These are phyloP conservation scores for Ophiocordyceps sinensis DNA, from an alignment of 2,329 filamentous ascomycete genomes.

Conservation along the genomic window DNA sequence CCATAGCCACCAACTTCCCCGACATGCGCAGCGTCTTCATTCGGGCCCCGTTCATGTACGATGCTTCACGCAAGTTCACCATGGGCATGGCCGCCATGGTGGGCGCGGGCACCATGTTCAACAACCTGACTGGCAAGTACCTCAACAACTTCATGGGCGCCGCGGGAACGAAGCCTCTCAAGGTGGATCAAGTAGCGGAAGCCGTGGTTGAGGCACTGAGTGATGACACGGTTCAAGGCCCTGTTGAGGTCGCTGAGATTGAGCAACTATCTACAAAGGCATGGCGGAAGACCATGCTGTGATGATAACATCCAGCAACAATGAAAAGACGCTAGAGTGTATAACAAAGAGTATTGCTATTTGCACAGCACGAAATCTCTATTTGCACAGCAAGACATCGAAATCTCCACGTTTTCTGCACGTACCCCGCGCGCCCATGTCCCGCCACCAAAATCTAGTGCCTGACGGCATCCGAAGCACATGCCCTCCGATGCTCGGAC, in stretches of 20 bases:
- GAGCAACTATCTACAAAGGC: conserved; percentile 66
- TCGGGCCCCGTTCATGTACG: conserved; percentile 79
- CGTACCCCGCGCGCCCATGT: too few relatives aligned
- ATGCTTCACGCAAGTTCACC: conserved; percentile 66
- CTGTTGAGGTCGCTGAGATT: conserved; percentile 65
- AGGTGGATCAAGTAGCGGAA: conserved; percentile 76
- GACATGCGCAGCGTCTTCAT: conserved; percentile 68
- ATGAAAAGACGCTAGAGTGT: conserved; percentile 16
- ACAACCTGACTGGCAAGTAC: conserved; percentile 60
- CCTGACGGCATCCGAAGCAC: too few relatives aligned
- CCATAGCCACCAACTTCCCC: conserved; percentile 59
- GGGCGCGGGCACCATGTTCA: conserved; percentile 60
- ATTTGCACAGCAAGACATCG: too few relatives aligned
- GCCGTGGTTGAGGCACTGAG: conserved; percentile 78
- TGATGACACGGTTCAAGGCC: conserved; percentile 58
- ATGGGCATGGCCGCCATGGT: conserved; percentile 71
- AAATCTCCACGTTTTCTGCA: too few relatives aligned
- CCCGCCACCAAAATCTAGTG: too few relatives aligned
- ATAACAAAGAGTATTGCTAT: too few relatives aligned
- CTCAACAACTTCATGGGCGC: conserved; percentile 67
- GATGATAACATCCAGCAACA: conserved; percentile 12
- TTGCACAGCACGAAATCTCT: too few relatives aligned
- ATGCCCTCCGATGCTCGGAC: too few relatives aligned
- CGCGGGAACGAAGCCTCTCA: conserved; percentile 72
- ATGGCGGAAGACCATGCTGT: conserved; percentile 88